Base-by-base conservation (phyloP, 208 protist genomes). In the Trypanosoma cruzi region DNA sequence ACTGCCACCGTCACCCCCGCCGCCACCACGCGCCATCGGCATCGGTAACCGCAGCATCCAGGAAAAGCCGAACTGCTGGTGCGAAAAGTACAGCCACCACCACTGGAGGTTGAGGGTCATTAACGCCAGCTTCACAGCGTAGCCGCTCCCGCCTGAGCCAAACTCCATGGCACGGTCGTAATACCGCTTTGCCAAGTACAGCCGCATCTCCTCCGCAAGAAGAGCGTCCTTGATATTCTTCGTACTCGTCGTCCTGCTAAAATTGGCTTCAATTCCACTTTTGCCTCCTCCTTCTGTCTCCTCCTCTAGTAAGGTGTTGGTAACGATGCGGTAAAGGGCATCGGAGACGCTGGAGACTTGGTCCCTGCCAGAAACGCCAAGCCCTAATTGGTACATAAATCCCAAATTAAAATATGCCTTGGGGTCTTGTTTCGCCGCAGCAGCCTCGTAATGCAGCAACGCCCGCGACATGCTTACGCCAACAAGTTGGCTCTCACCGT, bases 351-450 rank as follows among this genome's bases (percentile, higher is more conserved):
- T 42, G 0, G 20, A 53, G n/a, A 34, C n/a, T 26, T 40, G 29
- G 1, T 18, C 14, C n/a, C 20, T n/a, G 0, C 22, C 40, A 36
- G 29, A 7, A 8, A 75, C 44, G 2, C 70, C 70, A 40, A 88
- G 70, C 0, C 85, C 84, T 20, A 90, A 64, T 65, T 90, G 84
- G 22, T 91, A 84, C 82, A 89, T 88, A 44, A 86, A 80, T 29
- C 82, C 84, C 50, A 85, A 69, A 61, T 89, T 88, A 75, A 90
- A 88, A 50, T 79, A 67, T 4, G 84, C 83, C 54, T 83, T 76
- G 13, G 80, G 26, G 61, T 82, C 54, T 42, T 80, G 34, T 32
- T 59, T 44, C 0, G 37, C 50, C 20, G 80, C 80, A 20, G 83
- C 84, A 31, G 73, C 55, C 36, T 81, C 69, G 73, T 95, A 95